These are phyloP conservation scores for Colletotrichum kahawae DNA, from an alignment of 2,329 filamentous ascomycete genomes.

Conservation along the genomic window DNA sequence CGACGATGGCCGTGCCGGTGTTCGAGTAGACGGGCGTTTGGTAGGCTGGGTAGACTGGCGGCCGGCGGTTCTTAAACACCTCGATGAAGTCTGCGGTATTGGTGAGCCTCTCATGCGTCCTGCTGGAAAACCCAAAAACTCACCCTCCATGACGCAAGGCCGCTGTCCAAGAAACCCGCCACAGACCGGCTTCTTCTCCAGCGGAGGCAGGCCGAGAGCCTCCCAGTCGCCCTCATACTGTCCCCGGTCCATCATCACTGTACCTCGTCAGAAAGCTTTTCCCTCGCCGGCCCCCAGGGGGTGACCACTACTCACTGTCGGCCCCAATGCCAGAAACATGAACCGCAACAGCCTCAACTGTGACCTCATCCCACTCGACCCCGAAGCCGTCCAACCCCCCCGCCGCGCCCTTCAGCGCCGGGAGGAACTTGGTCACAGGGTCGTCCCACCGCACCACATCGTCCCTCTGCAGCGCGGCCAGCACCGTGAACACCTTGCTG, in stretches of 20 bases:
- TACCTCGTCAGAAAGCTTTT: neutral
- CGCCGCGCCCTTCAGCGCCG: constrained; percentile 34
- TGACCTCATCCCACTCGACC: constrained; percentile 53
- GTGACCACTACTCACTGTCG: constrained; percentile 33
- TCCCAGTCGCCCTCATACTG: constrained; percentile 32
- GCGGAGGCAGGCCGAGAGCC: constrained; percentile 34
- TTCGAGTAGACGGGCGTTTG: constrained; percentile 55
- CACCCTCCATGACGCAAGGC: constrained; percentile 31
- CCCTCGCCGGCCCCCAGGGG: neutral
- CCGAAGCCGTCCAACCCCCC: constrained; percentile 28
- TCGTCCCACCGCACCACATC: constrained; percentile 34
- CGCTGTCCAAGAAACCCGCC: constrained; percentile 38
- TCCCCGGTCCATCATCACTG: constrained; percentile 38
- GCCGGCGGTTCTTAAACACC: constrained; percentile 30
- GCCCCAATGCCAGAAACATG: constrained; percentile 49
- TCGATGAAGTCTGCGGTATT: constrained; percentile 26
- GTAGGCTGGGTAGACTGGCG: constrained; percentile 47
- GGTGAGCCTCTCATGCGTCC: neutral
- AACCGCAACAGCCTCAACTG: constrained; percentile 46
- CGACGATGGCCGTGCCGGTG: constrained; percentile 48
- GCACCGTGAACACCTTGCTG: constrained; percentile 37
- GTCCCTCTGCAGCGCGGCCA: constrained; percentile 16
- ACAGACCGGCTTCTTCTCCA: constrained; percentile 34
- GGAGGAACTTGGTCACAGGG: constrained; percentile 50
- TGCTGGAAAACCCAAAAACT: neutral